phyloP scores from a whole-genome alignment of 2,329 filamentous ascomycete species.

The Berkeleyomyces basicola region DNA sequence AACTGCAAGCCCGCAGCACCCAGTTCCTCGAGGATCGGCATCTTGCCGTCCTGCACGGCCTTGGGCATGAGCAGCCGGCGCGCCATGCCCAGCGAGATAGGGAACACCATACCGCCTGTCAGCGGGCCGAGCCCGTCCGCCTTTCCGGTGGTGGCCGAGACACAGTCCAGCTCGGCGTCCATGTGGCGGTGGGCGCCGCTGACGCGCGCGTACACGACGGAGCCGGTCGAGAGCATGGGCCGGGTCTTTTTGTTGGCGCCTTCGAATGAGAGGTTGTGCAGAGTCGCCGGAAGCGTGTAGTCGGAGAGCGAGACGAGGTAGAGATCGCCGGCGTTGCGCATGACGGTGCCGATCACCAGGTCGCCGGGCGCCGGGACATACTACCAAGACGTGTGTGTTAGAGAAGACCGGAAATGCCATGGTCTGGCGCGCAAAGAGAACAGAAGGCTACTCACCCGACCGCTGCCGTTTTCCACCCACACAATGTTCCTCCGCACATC shows the following conservation, averaged over 20 bases:
- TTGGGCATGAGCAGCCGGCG: slow-evolving; percentile 55
- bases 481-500: slow-evolving; percentile 61
- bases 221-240: slow-evolving; percentile 56
- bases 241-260: slow-evolving; percentile 81
- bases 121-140: slow-evolving; percentile 74
- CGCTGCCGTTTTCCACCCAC: slow-evolving; percentile 56
- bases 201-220: slow-evolving; percentile 80
- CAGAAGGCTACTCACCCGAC: slow-evolving; percentile 38
- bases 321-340: slow-evolving; percentile 56
- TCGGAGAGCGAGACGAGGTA: slow-evolving; percentile 66
- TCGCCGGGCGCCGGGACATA: slow-evolving; percentile 71
- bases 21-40: slow-evolving; percentile 65
- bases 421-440: background rate
- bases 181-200: slow-evolving; percentile 62
- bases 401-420: slow-evolving; percentile 1
- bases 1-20: slow-evolving; percentile 64
- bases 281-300: slow-evolving; percentile 45
- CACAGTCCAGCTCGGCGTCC: slow-evolving; percentile 81
- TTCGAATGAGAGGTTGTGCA: slow-evolving; percentile 87
- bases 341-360: slow-evolving; percentile 73
- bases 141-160: slow-evolving; percentile 73
- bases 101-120: slow-evolving; percentile 71
- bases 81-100: slow-evolving; percentile 67
- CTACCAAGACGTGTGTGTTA: slow-evolving; percentile 24
- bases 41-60: slow-evolving; percentile 41